Conservation (phyloP, 2,329 filamentous ascomycete species). For the Fusarium armeniacum region DNA sequence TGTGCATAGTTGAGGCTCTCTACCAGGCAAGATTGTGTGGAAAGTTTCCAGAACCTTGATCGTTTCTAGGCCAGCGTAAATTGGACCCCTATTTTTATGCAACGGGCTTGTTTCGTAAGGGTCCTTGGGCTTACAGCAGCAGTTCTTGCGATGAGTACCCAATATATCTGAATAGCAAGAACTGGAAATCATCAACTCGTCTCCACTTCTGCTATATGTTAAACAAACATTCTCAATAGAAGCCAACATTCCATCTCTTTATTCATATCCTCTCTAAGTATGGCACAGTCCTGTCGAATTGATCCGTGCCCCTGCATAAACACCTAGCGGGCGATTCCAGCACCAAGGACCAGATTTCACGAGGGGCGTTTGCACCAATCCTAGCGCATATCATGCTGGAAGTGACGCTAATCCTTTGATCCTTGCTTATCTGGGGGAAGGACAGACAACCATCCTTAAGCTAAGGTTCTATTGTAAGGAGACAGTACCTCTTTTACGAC, state of each 20-base stretch:
- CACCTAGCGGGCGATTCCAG: slow-evolving; percentile 38
- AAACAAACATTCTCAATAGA: slow-evolving; percentile 5
- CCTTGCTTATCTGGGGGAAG: slow-evolving; percentile 46
- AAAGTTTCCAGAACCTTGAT: slow-evolving; percentile 10
- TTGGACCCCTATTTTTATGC: slow-evolving; percentile 43
- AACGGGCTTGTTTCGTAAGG: slow-evolving; percentile 1
- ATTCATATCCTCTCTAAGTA: slow-evolving; percentile 12
- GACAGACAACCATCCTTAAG: slow-evolving; percentile 34
- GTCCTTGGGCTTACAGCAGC: not conserved
- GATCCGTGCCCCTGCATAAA: slow-evolving; percentile 42
- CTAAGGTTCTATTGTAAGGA: slow-evolving; percentile 7
- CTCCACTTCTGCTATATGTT: not conserved
- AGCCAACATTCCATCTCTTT: slow-evolving; percentile 4
- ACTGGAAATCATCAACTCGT: not conserved
- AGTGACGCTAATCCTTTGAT: slow-evolving; percentile 34
- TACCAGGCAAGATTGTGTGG: not conserved
- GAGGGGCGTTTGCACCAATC: slow-evolving; percentile 45
- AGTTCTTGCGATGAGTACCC: not conserved
- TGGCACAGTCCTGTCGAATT: slow-evolving; percentile 20
- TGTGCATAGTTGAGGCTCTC: not conserved
- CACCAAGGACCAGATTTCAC: slow-evolving; percentile 37
- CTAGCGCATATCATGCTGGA: slow-evolving; percentile 41
- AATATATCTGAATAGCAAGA: not conserved
- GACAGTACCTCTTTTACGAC: slow-evolving; percentile 9
- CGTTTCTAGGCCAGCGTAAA: slow-evolving; percentile 25